Percentiles rank a stretch among this genome's conserved stretches.
phyloP scores from a whole-genome alignment of 2,329 filamentous ascomycete genomes.

The Hirsutella minnesotensis region DNA sequence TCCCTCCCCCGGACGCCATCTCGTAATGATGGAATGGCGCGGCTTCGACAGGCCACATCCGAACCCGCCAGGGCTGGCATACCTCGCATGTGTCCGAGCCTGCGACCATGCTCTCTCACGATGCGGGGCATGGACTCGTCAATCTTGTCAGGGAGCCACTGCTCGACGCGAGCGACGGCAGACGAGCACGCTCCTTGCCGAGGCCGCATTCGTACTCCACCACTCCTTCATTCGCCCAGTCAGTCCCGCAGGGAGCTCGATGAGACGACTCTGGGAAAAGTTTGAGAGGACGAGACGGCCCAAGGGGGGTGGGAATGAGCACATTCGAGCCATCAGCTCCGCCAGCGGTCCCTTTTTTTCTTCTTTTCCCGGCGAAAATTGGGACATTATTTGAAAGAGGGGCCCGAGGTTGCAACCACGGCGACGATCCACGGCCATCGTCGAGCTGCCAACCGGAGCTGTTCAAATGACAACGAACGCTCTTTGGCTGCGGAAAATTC shows the following conservation, averaged over 20 bases:
- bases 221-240: not conserved
- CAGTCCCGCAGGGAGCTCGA: too few species aligned
- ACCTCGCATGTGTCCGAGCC: not conserved
- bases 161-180: not conserved
- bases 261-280: too few species aligned
- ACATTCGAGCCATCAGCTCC: not conserved
- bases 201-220: not conserved
- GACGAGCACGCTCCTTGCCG: not conserved
- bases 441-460: not conserved
- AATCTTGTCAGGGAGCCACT: not conserved
- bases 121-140: not conserved
- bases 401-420: slow-evolving; percentile 8
- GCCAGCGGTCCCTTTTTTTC: not conserved
- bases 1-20: not conserved
- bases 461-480: not conserved
- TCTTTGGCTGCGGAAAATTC: not conserved
- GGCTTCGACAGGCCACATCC: not conserved
- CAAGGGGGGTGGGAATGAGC: not conserved
- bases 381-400: slow-evolving; percentile 11
- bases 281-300: too few species aligned
- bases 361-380: slow-evolving; percentile 1
- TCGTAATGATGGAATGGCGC: not conserved
- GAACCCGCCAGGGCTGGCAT: not conserved
- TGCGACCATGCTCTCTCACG: not conserved
- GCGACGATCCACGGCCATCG: slow-evolving; percentile 1